A percentile compares a stretch with the other conserved stretches of the same genome.
These are phyloP conservation scores for Neltuma alba DNA, from an alignment of 306 rosid genomes.

Conservation along the genomic window DNA sequence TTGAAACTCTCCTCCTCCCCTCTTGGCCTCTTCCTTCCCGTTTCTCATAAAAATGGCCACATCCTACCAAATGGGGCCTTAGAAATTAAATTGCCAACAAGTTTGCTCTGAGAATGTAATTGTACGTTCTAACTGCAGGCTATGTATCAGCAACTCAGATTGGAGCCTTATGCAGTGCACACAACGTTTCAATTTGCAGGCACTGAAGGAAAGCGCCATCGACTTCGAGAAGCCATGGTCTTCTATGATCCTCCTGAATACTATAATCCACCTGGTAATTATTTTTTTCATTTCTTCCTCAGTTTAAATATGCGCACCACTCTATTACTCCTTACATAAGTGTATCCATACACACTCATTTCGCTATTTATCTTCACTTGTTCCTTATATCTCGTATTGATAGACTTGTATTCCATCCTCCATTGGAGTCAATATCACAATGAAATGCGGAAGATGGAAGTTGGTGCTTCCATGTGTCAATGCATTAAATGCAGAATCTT, in stretches of 20 bases:
- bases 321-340: slow-evolving; percentile 1
- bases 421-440: slow-evolving; percentile 17
- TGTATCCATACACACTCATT: slow-evolving; percentile 13
- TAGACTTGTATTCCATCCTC: slow-evolving; percentile 19
- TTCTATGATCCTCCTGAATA: slow-evolving; percentile 90
- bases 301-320: slow-evolving; percentile 25
- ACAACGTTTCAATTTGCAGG: slow-evolving; percentile 93
- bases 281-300: slow-evolving; percentile 17
- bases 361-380: neutral
- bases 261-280: slow-evolving; percentile 78
- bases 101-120: slow-evolving; percentile 31
- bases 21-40: no score
- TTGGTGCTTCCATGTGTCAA: slow-evolving; percentile 15
- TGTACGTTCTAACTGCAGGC: slow-evolving; percentile 57
- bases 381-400: slow-evolving; percentile 8
- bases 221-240: slow-evolving; percentile 91
- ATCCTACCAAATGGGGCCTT: neutral
- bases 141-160: slow-evolving; percentile 80
- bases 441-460: slow-evolving; percentile 31
- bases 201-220: slow-evolving; percentile 95
- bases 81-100: slow-evolving; percentile 12
- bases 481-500: slow-evolving; percentile 26
- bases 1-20: neutral
- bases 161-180: slow-evolving; percentile 95
- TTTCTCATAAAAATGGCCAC: neutral